These are phyloP conservation scores for Westerdykella ornata DNA, from an alignment of 2,329 filamentous ascomycete species.

Conservation along the genomic window DNA sequence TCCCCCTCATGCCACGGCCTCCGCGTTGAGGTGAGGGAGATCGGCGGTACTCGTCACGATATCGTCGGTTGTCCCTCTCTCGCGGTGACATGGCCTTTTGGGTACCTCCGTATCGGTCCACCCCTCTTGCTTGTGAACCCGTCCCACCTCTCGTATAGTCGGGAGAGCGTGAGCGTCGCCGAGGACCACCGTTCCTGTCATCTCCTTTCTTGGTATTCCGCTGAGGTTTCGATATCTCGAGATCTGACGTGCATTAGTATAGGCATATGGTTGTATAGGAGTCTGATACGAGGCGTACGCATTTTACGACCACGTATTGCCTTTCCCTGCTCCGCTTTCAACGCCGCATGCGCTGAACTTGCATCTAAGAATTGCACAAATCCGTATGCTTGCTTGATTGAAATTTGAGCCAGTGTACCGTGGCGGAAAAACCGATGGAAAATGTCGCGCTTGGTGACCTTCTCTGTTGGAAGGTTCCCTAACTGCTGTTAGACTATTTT, in stretches of 20 bases:
- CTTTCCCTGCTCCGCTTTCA: slow-evolving; percentile 71
- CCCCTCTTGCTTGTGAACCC: slow-evolving; percentile 44
- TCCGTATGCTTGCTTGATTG: slow-evolving; percentile 92
- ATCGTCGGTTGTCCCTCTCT: slow-evolving; percentile 49
- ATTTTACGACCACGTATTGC: slow-evolving; percentile 86
- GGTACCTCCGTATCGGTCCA: slow-evolving; percentile 34
- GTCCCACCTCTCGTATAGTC: slow-evolving; percentile 48
- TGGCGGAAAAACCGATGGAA: slow-evolving; percentile 85
- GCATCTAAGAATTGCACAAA: slow-evolving; percentile 89
- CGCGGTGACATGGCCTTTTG: slow-evolving; percentile 34
- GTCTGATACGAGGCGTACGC: slow-evolving; percentile 55
- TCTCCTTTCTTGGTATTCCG: slow-evolving; percentile 62
- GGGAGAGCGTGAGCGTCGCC: slow-evolving; percentile 57
- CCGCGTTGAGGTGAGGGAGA: slow-evolving; percentile 43
- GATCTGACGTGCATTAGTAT: slow-evolving; percentile 51
- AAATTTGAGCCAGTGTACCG: slow-evolving; percentile 86
- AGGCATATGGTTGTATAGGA: background rate
- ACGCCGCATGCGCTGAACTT: slow-evolving; percentile 65
- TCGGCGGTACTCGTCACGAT: slow-evolving; percentile 56
- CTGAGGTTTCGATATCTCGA: slow-evolving; percentile 84
- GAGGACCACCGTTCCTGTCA: slow-evolving; percentile 30
- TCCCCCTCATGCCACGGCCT: slow-evolving; percentile 29
- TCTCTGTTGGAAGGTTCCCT: slow-evolving; percentile 89
- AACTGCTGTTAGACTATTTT: slow-evolving; percentile 12
- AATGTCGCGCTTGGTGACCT: slow-evolving; percentile 87